Evolutionary conservation across 2,329 filamentous ascomycete genomes (phyloP).

Genomic region (Paecilomyces variotii): DNA sequence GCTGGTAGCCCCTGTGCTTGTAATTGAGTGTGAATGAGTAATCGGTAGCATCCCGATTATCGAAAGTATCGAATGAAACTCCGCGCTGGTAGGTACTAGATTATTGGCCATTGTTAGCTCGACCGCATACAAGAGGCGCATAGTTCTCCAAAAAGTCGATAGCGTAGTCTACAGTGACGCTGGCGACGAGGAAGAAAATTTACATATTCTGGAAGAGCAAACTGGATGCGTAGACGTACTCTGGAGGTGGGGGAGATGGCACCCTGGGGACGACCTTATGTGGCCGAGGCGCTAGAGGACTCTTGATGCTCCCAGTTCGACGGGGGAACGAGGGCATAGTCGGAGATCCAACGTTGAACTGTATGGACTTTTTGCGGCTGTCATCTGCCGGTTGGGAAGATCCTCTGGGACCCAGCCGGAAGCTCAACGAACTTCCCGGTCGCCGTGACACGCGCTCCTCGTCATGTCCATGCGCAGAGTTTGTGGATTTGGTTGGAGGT

Average conservation of each 20-base stretch:
- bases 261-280: conserved; percentile 17
- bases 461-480: not conserved
- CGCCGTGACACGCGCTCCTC: not conserved
- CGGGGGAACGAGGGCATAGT: conserved; percentile 18
- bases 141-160: not conserved
- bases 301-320: conserved; percentile 18
- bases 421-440: not conserved
- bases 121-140: not conserved
- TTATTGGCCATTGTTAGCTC: conserved; percentile 5
- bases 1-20: conserved; percentile 79
- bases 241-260: conserved; percentile 33
- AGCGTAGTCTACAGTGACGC: not conserved
- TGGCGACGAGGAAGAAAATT: too few species aligned
- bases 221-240: conserved; percentile 18
- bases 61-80: conserved; percentile 69
- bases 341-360: conserved; percentile 26
- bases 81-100: conserved; percentile 55
- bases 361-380: conserved; percentile 28
- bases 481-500: conserved; percentile 5
- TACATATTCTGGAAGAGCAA: not conserved
- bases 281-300: conserved; percentile 9
- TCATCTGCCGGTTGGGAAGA: conserved; percentile 17
- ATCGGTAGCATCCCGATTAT: conserved; percentile 57
- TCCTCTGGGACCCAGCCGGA: conserved; percentile 2
- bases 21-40: conserved; percentile 76